Evolutionary conservation across 2,329 filamentous ascomycete genomes (phyloP).

Genomic region (Raffaelea ambrosiae): DNA sequence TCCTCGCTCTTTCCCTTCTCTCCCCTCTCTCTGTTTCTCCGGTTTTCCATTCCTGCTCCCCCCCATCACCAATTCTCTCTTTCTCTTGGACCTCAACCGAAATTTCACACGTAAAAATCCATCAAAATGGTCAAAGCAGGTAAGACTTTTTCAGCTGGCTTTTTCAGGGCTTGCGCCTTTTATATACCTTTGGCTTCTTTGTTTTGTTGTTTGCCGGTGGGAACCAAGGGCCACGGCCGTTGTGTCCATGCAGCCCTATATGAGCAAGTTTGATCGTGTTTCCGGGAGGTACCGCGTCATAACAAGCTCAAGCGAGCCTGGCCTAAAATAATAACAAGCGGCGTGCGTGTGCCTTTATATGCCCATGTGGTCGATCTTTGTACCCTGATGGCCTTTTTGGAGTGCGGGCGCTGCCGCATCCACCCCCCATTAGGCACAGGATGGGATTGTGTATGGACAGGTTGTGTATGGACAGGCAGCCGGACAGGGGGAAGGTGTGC

Average conservation of each 20-base stretch:
- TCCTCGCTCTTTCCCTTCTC: conserved; percentile 1
- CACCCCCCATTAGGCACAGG: no score
- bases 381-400: not conserved
- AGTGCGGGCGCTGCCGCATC: no score
- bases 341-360: no score
- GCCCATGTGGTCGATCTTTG: not conserved
- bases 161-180: not conserved
- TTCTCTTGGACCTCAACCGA: not conserved
- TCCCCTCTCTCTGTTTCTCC: not conserved
- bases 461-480: not conserved
- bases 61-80: not conserved
- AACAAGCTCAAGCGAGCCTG: not conserved
- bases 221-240: not conserved
- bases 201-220: not conserved
- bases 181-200: not conserved
- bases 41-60: not conserved
- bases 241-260: not conserved
- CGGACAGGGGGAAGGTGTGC: not conserved
- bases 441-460: no score
- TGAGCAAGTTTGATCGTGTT: not conserved
- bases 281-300: not conserved
- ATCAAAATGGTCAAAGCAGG: conserved; percentile 98
- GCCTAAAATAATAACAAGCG: not conserved
- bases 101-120: conserved; percentile 16
- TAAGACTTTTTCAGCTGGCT: conserved; percentile 42